Evolutionary conservation across 768 basidiomycete species (phyloP).

Genomic region (Leccinum sublutescens): DNA sequence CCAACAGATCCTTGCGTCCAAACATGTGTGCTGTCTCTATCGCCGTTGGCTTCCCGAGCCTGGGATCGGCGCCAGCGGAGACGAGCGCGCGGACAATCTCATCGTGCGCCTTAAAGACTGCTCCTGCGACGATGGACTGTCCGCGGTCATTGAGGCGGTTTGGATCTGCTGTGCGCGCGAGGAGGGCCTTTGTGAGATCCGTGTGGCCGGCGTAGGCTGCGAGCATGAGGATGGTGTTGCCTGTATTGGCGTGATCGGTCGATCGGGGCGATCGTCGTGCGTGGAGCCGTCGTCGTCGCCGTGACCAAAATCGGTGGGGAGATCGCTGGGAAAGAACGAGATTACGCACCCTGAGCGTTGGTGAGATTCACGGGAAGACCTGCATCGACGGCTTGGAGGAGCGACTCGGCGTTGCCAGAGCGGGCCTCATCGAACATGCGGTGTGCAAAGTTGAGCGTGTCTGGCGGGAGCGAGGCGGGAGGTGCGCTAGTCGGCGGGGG

Average conservation of each 20-base stretch:
- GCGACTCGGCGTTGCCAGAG: constrained; percentile 48
- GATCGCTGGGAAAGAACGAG: background rate
- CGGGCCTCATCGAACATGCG: constrained; percentile 78
- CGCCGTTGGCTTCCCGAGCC: constrained; percentile 63
- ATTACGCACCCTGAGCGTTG: constrained; percentile 60
- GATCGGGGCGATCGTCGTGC: background rate
- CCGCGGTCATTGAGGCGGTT: constrained; percentile 68
- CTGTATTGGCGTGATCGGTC: constrained; percentile 31
- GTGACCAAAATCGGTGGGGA: background rate
- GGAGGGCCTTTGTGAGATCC: constrained; percentile 49
- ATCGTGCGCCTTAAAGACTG: constrained; percentile 70
- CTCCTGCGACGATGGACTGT: constrained; percentile 75
- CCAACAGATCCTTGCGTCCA: constrained; percentile 52
- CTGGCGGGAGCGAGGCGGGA: constrained; percentile 29
- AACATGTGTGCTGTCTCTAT: constrained; percentile 72
- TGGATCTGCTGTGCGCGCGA: constrained; percentile 59
- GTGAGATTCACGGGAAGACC: constrained; percentile 73
- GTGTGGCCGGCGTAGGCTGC: constrained; percentile 70
- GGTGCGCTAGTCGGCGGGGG: background rate
- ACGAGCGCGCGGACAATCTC: constrained; percentile 60
- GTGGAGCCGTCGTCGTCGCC: background rate
- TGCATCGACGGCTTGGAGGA: constrained; percentile 61
- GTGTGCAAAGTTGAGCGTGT: constrained; percentile 51
- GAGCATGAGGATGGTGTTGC: constrained; percentile 79
- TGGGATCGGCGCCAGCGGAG: constrained; percentile 56